These are phyloP conservation scores for Globisporangium acanthophoron DNA, from an alignment of 352 stramenopile genomes.

Conservation along the genomic window DNA sequence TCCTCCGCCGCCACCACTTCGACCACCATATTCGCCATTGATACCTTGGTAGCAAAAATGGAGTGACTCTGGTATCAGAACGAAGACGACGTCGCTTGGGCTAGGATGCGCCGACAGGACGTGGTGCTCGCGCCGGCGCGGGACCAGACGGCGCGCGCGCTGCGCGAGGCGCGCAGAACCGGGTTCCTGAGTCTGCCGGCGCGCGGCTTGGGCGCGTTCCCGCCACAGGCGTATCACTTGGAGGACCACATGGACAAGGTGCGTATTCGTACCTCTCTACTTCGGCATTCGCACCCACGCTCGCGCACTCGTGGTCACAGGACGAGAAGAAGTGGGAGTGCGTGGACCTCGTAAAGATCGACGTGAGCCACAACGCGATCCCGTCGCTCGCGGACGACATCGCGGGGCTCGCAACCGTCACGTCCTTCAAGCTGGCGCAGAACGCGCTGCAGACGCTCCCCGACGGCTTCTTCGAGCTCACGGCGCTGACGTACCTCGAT, in stretches of 20 bases:
- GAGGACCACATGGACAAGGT: slow-evolving; percentile 76
- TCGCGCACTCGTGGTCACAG: slow-evolving; percentile 8
- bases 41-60: too few species aligned
- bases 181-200: slow-evolving; percentile 63
- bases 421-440: slow-evolving; percentile 63
- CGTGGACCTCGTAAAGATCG: slow-evolving; percentile 73
- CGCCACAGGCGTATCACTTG: slow-evolving; percentile 62
- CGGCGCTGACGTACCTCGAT: slow-evolving; percentile 55
- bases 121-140: slow-evolving; percentile 47
- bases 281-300: not conserved
- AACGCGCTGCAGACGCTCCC: slow-evolving; percentile 56
- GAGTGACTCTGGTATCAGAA: too few species aligned
- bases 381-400: slow-evolving; percentile 48
- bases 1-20: slow-evolving; percentile 1
- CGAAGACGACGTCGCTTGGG: too few species aligned
- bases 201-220: slow-evolving; percentile 48
- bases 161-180: slow-evolving; percentile 58
- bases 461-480: slow-evolving; percentile 62
- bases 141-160: slow-evolving; percentile 44
- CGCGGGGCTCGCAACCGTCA: slow-evolving; percentile 36
- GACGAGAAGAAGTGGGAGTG: slow-evolving; percentile 86
- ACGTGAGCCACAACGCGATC: slow-evolving; percentile 79
- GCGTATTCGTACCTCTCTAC: not conserved
- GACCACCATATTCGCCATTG: not conserved
- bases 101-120: slow-evolving; percentile 29